These are phyloP conservation scores for Gyromitra esculenta DNA, from an alignment of 2,329 filamentous ascomycete genomes.

Conservation along the genomic window DNA sequence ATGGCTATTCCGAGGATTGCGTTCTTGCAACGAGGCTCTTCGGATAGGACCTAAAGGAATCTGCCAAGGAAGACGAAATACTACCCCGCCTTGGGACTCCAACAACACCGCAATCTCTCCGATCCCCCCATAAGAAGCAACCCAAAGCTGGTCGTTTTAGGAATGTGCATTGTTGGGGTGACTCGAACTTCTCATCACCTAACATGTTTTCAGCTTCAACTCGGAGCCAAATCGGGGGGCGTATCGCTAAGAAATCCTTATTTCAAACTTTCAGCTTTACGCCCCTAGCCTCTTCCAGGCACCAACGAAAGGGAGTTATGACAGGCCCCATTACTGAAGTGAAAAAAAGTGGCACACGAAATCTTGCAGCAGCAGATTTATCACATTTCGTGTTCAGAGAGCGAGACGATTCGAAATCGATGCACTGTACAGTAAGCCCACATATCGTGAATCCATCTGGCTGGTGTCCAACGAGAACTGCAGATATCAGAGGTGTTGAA, in stretches of 20 bases:
- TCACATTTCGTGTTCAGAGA: slow-evolving; percentile 38
- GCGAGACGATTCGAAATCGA: slow-evolving; percentile 43
- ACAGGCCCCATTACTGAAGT: slow-evolving; percentile 29
- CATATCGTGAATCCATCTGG: slow-evolving; percentile 29
- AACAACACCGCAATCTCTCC: background rate
- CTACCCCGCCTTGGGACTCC: background rate
- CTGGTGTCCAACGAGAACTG: slow-evolving; percentile 36
- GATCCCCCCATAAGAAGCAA: background rate
- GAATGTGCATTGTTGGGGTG: slow-evolving; percentile 3
- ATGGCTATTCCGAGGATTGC: background rate
- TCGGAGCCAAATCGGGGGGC: slow-evolving; percentile 1
- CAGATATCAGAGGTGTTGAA: slow-evolving; percentile 28
- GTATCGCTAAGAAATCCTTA: slow-evolving; percentile 36
- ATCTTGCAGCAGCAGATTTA: slow-evolving; percentile 47
- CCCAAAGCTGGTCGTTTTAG: slow-evolving; percentile 6
- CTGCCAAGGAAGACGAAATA: background rate
- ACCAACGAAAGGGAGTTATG: slow-evolving; percentile 30
- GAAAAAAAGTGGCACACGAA: slow-evolving; percentile 11
- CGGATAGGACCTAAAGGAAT: background rate
- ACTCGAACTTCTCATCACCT: background rate
- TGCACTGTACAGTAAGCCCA: slow-evolving; percentile 45
- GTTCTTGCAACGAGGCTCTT: slow-evolving; percentile 6
- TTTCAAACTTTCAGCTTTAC: slow-evolving; percentile 19
- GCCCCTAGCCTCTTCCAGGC: slow-evolving; percentile 15
- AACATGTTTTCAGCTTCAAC: slow-evolving; percentile 8